Percentiles rank a stretch among this genome's conserved stretches.
Conservation (phyloP, 257 asterid species). For the Solanum megistacrolobum region DNA sequence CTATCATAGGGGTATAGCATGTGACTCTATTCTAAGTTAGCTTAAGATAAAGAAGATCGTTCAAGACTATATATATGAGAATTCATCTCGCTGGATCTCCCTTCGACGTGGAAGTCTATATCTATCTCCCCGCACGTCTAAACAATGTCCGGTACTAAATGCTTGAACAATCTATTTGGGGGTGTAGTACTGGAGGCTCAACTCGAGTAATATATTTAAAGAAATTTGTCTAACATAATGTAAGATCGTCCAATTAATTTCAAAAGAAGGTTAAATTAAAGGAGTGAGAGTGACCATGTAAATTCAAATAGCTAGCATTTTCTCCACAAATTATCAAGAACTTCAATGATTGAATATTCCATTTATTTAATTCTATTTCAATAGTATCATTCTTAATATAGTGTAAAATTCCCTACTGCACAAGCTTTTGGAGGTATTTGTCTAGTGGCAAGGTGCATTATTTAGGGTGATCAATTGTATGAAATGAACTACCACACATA, state of each 20-base stretch:
- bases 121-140: too few relatives aligned
- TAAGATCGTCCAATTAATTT: background rate
- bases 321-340: background rate
- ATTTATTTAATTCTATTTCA: background rate
- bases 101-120: too few relatives aligned
- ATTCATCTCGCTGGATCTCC: too few relatives aligned
- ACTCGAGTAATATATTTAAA: too few relatives aligned
- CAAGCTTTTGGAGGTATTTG: background rate
- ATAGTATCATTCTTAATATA: background rate
- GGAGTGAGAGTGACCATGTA: background rate
- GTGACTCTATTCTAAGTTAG: background rate
- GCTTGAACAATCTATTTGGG: too few relatives aligned
- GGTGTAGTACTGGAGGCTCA: background rate
- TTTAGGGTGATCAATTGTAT: background rate
- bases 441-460: background rate
- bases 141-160: too few relatives aligned
- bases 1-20: too few relatives aligned
- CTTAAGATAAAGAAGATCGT: too few relatives aligned
- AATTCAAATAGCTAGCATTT: background rate
- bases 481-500: background rate
- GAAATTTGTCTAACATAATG: too few relatives aligned
- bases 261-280: background rate
- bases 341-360: background rate
- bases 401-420: background rate
- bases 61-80: too few relatives aligned